Evolutionary conservation across 208 protist species (phyloP).

Genomic region (Trypanosoma rangeli): DNA sequence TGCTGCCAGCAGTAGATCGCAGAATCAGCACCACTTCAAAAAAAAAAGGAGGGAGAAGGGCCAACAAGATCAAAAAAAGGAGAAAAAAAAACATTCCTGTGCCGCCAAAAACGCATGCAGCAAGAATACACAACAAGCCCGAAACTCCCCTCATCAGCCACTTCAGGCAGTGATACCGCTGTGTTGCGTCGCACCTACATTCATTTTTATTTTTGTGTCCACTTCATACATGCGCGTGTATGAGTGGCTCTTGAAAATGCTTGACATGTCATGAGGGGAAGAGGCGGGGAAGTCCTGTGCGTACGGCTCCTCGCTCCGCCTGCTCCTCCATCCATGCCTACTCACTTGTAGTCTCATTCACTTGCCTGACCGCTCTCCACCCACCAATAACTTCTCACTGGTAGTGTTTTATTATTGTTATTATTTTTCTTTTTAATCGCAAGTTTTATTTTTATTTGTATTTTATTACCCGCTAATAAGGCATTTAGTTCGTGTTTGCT

Average conservation of each 20-base stretch:
- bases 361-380: background rate
- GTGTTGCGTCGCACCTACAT: background rate
- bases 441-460: background rate
- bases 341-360: background rate
- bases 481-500: background rate
- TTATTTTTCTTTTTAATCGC: background rate
- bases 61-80: conserved; percentile 18
- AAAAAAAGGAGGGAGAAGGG: conserved; percentile 21
- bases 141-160: background rate
- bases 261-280: background rate
- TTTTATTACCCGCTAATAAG: background rate
- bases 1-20: background rate
- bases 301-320: background rate
- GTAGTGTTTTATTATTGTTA: too few species aligned
- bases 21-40: background rate
- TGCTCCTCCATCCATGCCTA: background rate
- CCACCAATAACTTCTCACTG: background rate
- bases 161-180: background rate
- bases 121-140: background rate
- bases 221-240: background rate
- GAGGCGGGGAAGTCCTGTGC: background rate
- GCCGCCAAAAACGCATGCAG: background rate
- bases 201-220: background rate
- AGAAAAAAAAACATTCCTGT: background rate
- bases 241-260: background rate